Evolutionary conservation across 2,329 filamentous ascomycete species (phyloP), one percentile per base, ranked within the genome.

Genomic region (Phialocephala subalpina): DNA sequence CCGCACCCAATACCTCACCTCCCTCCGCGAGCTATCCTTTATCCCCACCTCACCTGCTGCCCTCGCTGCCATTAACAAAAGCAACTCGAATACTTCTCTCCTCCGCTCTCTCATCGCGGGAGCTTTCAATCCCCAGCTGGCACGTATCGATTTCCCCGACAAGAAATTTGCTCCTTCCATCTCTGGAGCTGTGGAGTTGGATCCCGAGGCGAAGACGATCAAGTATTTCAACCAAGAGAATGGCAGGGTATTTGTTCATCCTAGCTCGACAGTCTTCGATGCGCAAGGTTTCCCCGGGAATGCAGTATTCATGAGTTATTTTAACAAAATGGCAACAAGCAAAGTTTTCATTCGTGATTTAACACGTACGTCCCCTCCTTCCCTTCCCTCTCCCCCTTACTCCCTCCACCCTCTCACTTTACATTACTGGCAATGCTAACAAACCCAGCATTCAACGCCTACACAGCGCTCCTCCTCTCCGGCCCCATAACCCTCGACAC

Each of bases 341-440:
- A 98, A 98, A 81, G 88, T 97, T 2, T 98, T 97, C 76, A 88
- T 98, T 27, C 84, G 95, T 25, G 95, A 98, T 74, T 80, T 97
- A 56, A 98, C 95, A 16, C 96, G 91, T 93, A 81, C 80, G 90
- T 87, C 47, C 36, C 53, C 16, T 42, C 49, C 29, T 47, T 64
- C 47, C 3, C 16, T 35, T 25, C 16, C 49, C 22, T 18, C n/a
- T 45, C 40, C 16, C 16, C 49, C 62, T 25, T 58, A 9, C 55
- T 62, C 49, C n/a, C n/a, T n/a, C n/a, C n/a, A n/a, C n/a, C n/a
- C n/a, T n/a, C n/a, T n/a, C n/a, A n/a, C n/a, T n/a, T n/a, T n/a
- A n/a, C n/a, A n/a, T n/a, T n/a, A n/a, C n/a, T 36, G 5, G 18
- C 33, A 29, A 55, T 25, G 20, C 29, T 62, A 14, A 49, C 59